Base-by-base conservation (phyloP, 805 yeast genomes). In the Candida ortonii region DNA sequence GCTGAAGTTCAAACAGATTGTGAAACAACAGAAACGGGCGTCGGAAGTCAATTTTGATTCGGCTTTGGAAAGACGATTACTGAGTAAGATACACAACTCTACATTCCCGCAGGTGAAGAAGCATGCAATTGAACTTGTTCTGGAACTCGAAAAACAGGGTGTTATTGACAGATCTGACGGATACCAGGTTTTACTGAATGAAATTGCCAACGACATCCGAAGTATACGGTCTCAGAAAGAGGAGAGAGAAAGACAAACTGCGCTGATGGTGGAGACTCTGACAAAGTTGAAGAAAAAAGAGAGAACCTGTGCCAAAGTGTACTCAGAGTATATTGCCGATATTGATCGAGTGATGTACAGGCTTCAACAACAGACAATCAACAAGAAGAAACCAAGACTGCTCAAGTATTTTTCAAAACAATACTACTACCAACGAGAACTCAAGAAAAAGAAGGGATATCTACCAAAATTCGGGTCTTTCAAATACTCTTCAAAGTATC, bases 91-190 rank as follows among this genome's bases (percentile, higher is more conserved):
- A n/a, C 49, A 50, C 44, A 40, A 43, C 11, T 46, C 53, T 13
- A 65, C 76, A 1, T 93, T 82, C 58, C 82, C 84, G 27, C 86
- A 83, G 28, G 66, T 93, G 50, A 93, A 90, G 59, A 80, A 76
- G 41, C 62, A 76, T 47, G 81, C 95, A 0, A 61, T 93, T 22
- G 88, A 83, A 47, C 72, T 80, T 38, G 71, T 90, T 3, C 64
- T 88, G 33, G 86, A 86, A 48, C 63, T 93, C 32, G 97, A 90
- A 52, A 55, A 69, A 1, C 59, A 74, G 53, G 88, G 86, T 2
- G 59, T 68, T 24, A 69, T 89, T 7, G 67, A 81, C 3, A 70
- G 95, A 39, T 64, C 70, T 20, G 76, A 86, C 52, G 77, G 82
- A 13, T 86, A 79, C 57, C 97, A 93, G 54, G 78, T 74, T 15